Conservation (phyloP, 1,284 basidiomycete species). For the Salmacisia buchloeana region DNA sequence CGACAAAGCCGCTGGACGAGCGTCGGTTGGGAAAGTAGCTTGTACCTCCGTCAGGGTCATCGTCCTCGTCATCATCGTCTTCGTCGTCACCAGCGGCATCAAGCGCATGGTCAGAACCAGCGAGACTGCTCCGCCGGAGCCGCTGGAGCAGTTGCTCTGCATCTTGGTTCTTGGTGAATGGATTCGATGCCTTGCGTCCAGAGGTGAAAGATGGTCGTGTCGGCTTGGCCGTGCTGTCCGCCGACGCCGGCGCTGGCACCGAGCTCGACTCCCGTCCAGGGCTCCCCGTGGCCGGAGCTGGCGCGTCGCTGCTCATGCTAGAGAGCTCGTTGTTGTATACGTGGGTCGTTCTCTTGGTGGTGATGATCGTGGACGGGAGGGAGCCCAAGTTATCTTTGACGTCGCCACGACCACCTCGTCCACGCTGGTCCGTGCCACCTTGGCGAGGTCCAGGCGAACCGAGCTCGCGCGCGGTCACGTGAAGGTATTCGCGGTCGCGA, state of each 20-base stretch:
- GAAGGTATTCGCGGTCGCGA: too few relatives aligned
- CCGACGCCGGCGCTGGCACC: background rate
- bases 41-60: background rate
- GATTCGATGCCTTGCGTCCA: conserved; percentile 13
- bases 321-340: too few relatives aligned
- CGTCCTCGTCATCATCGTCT: conserved; percentile 10
- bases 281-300: too few relatives aligned
- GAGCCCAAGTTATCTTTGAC: too few relatives aligned
- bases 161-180: conserved; percentile 25
- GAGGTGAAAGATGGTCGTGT: background rate
- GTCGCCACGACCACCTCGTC: too few relatives aligned
- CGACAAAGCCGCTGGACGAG: background rate
- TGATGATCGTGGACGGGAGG: too few relatives aligned
- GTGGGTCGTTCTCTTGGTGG: too few relatives aligned
- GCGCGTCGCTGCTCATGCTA: too few relatives aligned
- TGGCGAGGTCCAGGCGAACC: too few relatives aligned
- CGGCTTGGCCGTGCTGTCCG: background rate
- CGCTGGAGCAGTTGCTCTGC: background rate
- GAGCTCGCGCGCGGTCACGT: too few relatives aligned
- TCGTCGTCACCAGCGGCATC: conserved; percentile 5
- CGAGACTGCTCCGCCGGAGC: conserved; percentile 8
- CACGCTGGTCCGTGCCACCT: too few relatives aligned
- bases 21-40: background rate
- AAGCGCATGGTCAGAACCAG: conserved; percentile 7
- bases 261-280: background rate